Evolutionary conservation across 2,329 filamentous ascomycete species (phyloP), one percentile per base, ranked within the genome.

Genomic region (Xylariales sp.): DNA sequence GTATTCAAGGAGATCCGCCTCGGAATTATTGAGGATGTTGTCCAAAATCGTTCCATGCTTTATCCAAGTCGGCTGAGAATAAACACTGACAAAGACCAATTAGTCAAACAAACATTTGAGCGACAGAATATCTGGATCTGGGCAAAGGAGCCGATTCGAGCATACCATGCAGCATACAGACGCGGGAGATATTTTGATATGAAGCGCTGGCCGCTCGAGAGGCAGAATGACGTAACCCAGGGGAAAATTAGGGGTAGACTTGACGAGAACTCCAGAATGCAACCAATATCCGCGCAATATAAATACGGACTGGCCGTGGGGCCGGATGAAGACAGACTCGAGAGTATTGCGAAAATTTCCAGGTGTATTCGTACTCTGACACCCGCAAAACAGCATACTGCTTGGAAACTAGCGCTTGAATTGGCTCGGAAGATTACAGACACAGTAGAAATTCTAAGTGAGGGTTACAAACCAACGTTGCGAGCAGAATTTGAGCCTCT

Each of bases 191-290:
- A 62, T 50, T 76, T 71, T 55, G 52, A 56, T 44, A 52, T 76
- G 30, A 58, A 67, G 48, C 62, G 69, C 27, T 77, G 72, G 72
- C 71, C 71, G 24, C 29, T 66, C 15, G 48, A 63, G 18, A 49
- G 66, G 37, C 66, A 72, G 45, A 53, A 42, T 6, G 35, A 51
- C 17, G 46, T 50, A 16, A 52, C 44, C n/a, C 55, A 57, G 35
- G 40, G 49, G 11, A 35, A 45, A 14, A 60, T 69, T 38, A 32
- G 15, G 3, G 33, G 31, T 4, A 57, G 61, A n/a, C 40, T 34
- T 25, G 52, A 61, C 41, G 45, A 63, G 32, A 47, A 57, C 28
- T 20, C 38, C 12, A 48, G 38, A 23, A 32, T 35, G 13, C 36
- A 40, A 30, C 23, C 41, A 4, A 23, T 28, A 6, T 32, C 39